Evolutionary conservation across 139 green algal species (phyloP).

Genomic region (Closterium sp.): DNA sequence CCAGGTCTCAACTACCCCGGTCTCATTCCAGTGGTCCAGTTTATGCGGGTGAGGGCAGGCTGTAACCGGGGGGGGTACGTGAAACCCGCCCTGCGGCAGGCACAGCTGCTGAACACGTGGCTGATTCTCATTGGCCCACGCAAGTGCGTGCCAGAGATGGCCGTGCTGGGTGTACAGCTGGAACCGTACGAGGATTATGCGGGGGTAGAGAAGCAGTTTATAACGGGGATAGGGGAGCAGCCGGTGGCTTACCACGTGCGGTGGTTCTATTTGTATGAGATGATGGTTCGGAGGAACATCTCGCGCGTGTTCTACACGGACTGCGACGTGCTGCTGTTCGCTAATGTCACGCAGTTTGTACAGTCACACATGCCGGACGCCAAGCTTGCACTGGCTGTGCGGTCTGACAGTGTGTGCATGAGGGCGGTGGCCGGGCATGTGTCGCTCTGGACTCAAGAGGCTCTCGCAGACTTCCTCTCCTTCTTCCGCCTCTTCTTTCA

Average conservation of each 20-base stretch:
- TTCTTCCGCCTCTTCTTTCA: constrained; percentile 23
- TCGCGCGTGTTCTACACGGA: not conserved
- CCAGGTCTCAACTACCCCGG: not conserved
- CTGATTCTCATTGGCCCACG: not conserved
- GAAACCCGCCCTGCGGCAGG: not conserved
- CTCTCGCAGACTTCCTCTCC: constrained; percentile 10
- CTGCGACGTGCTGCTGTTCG: not conserved
- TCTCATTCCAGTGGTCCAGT: not conserved
- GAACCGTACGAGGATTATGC: not conserved
- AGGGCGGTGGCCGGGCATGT: constrained; percentile 3
- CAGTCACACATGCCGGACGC: not conserved
- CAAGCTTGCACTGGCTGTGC: not conserved
- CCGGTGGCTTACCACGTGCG: not conserved
- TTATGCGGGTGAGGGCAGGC: not conserved
- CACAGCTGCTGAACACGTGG: not conserved
- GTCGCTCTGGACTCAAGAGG: constrained; percentile 18
- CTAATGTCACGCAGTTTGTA: not conserved
- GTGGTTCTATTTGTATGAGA: not conserved
- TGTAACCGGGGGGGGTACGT: not conserved
- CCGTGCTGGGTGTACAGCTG: not conserved
- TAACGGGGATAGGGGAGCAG: not conserved
- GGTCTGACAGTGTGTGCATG: not conserved
- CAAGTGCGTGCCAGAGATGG: not conserved
- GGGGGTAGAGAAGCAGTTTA: not conserved
- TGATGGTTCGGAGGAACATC: not conserved